phyloP scores from a whole-genome alignment of 148 eudicot species.

The Polygonum aviculare region DNA sequence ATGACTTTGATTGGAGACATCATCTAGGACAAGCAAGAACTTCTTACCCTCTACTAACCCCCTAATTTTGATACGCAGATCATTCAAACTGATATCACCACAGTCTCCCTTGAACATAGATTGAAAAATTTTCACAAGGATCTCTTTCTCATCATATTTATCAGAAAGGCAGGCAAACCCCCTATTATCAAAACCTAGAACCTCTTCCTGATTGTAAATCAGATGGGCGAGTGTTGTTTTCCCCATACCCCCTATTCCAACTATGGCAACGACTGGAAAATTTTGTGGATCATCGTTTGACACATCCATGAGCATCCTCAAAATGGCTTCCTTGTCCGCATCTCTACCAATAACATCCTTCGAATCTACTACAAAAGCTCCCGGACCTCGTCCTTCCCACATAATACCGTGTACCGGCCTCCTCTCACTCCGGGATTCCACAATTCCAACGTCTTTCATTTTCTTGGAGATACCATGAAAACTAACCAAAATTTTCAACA shows the following conservation, averaged over 20 bases:
- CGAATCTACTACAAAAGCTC: not conserved
- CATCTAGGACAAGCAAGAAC: not conserved
- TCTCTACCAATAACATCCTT: not conserved
- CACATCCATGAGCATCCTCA: not conserved
- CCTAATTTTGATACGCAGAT: not conserved
- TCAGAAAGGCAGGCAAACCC: not conserved
- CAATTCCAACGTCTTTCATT: not conserved
- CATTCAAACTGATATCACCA: not conserved
- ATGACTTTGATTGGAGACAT: not conserved
- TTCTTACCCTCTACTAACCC: not conserved
- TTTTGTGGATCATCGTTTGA: not conserved
- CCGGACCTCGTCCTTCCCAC: not conserved
- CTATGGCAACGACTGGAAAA: not conserved
- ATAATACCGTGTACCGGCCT: not conserved
- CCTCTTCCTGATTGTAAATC: not conserved
- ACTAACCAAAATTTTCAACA: not conserved
- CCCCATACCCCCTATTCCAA: not conserved
- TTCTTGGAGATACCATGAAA: not conserved
- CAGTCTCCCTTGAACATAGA: not conserved
- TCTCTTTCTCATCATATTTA: not conserved
- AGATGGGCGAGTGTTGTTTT: not conserved
- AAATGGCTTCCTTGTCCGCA: not conserved
- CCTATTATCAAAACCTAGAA: not conserved
- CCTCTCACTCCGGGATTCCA: not conserved
- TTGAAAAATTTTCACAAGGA: not conserved